Evolutionary conservation across 805 yeast genomes (phyloP).

Genomic region (Komagataella pastoris): DNA sequence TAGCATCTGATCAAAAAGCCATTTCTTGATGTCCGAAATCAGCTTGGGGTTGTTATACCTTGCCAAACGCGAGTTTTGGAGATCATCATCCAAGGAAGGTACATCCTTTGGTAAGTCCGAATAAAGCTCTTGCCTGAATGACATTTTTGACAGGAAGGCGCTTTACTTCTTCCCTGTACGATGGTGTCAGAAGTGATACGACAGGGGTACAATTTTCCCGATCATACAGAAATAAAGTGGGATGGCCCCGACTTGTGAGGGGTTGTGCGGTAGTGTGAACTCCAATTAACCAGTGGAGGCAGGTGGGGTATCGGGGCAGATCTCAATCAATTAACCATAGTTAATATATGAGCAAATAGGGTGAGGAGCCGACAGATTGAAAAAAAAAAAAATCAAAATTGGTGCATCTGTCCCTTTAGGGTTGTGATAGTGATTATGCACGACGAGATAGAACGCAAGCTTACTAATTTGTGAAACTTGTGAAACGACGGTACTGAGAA

Average conservation of each 20-base stretch:
- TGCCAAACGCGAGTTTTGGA: slow-evolving; percentile 30
- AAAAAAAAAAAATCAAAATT: too few species aligned
- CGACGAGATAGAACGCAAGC: not conserved
- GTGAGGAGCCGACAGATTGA: not conserved
- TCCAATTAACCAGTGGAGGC: not conserved
- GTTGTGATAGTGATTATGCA: not conserved
- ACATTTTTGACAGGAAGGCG: not conserved
- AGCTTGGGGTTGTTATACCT: slow-evolving; percentile 30
- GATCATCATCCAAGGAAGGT: slow-evolving; percentile 54
- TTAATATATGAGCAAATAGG: not conserved
- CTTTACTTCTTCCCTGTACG: not conserved
- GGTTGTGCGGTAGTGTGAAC: not conserved
- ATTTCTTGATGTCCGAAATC: slow-evolving; percentile 24
- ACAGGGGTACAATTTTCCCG: not conserved
- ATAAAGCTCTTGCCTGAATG: not conserved
- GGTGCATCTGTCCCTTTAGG: not conserved
- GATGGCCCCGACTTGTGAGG: too few species aligned
- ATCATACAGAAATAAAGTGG: not conserved
- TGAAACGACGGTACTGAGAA: too few species aligned
- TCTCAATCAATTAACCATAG: not conserved
- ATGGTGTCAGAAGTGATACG: not conserved
- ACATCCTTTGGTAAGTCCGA: slow-evolving; percentile 14
- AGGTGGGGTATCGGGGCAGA: not conserved
- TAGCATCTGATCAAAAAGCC: slow-evolving; percentile 28
- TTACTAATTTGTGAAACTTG: not conserved